phyloP scores from a whole-genome alignment of 2,329 filamentous ascomycete species.

The Alternaria hordeiaustralica region DNA sequence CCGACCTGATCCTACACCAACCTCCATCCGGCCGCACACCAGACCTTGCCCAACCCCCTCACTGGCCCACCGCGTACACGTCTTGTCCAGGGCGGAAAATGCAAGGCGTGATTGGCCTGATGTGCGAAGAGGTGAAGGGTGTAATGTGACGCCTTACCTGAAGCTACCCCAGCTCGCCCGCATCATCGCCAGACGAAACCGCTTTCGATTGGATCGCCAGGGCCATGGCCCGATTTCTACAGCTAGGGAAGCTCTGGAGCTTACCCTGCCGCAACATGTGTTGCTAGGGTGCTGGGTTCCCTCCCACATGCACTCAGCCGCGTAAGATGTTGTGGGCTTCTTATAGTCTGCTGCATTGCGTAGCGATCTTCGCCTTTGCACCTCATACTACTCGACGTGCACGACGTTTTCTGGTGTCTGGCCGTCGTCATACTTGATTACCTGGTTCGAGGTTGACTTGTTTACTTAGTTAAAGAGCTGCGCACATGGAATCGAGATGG shows the following conservation, averaged over 20 bases:
- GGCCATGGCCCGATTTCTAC: constrained; percentile 15
- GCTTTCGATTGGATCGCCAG: constrained; percentile 27
- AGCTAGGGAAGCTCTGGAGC: constrained; percentile 24
- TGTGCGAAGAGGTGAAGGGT: constrained; percentile 1
- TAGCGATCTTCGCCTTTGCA: constrained; percentile 16
- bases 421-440: background rate
- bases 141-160: constrained; percentile 5
- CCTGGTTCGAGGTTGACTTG: background rate
- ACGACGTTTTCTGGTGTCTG: background rate
- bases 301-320: constrained; percentile 20
- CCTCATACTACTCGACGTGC: background rate
- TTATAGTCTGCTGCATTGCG: constrained; percentile 19
- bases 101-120: constrained; percentile 2
- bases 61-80: background rate
- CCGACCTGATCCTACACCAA: constrained; percentile 14
- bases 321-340: constrained; percentile 3
- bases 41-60: background rate
- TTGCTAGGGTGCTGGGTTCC: constrained; percentile 13
- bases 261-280: constrained; percentile 18
- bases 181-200: constrained; percentile 21
- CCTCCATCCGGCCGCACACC: background rate
- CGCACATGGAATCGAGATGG: constrained; percentile 32
- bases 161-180: constrained; percentile 17
- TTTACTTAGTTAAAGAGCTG: background rate
- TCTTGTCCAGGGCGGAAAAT: background rate